Evolutionary conservation across 208 protist species (phyloP).

Genomic region (Histomonas meleagridis): DNA sequence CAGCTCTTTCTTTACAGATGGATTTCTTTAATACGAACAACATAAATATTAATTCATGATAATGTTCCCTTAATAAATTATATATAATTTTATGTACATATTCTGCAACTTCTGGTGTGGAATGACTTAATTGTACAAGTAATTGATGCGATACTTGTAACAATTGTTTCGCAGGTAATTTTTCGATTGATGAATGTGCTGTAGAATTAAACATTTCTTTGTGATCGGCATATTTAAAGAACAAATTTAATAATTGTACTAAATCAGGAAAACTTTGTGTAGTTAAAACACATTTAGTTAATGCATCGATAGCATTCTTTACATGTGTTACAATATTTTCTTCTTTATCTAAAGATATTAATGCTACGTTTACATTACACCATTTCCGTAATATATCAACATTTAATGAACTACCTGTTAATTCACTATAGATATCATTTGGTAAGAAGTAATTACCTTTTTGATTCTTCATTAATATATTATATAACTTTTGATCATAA

Average conservation of each 20-base stretch:
- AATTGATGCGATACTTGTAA: constrained; percentile 7
- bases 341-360: not conserved
- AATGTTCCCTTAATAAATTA: not conserved
- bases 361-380: not conserved
- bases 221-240: not conserved
- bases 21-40: not conserved
- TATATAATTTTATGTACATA: not conserved
- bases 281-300: not conserved
- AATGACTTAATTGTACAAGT: not conserved
- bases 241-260: not conserved
- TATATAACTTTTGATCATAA: too few species aligned
- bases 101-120: not conserved
- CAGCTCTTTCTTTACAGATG: not conserved
- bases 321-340: too few species aligned
- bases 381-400: not conserved
- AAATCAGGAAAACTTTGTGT: not conserved
- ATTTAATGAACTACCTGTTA: not conserved
- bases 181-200: not conserved
- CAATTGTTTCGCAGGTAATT: not conserved
- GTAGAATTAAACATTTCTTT: not conserved
- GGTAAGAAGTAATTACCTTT: too few species aligned
- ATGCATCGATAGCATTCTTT: not conserved
- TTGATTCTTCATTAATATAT: too few species aligned
- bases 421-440: not conserved
- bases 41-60: constrained; percentile 23